Evolutionary conservation across 2,329 filamentous ascomycete genomes (phyloP), one percentile per base, ranked within the genome.

Genomic region (Pyrenophora seminiperda): DNA sequence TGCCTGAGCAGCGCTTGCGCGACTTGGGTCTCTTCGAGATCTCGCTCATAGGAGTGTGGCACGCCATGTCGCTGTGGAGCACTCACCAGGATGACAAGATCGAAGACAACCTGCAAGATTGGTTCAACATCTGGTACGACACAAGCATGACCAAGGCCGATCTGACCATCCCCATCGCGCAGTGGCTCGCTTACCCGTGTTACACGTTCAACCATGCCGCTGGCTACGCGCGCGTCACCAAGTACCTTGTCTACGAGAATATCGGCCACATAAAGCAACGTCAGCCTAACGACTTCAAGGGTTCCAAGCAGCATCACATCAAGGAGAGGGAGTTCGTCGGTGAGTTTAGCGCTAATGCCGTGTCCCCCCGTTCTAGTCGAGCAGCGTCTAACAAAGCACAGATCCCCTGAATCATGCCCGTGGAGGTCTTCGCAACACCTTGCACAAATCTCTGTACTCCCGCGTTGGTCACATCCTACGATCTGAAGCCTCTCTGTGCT

Each of bases 211-310:
- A 70, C 20, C 57, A 71, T 45, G 60, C 62, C 5, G 14, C 45
- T 3, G 71, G 60, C 2, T 73, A 71, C 31, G 50, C 54, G 0
- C 34, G 36, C 0, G 55, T 61, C 3, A 73, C 68, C 0, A 66
- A 63, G 50, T 65, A 48, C n/a, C 55, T 73, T 1, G 70, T 60
- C 1, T 73, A 74, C 59, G 51, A 71, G 29, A 47, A 48, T 10
- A n/a, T 41, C 6, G 61, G 63, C 5, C 59, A 63, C 24, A 63
- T 72, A 31, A 56, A 47, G n/a, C 68, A 70, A 38, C 41, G 40
- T 4, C 55, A 51, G 3, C 69, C 66, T 3, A 46, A 54, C n/a
- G 53, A 50, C 3, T 57, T 62, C 50, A 66, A 52, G 38, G 47
- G 47, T 15, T 33, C 29, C 10, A 55, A 51, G 13, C 39, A 54